A percentile compares a stretch with the other conserved stretches of the same genome.
Evolutionary conservation across 805 yeast genomes (phyloP).

Genomic region (Hanseniaspora lachancei): DNA sequence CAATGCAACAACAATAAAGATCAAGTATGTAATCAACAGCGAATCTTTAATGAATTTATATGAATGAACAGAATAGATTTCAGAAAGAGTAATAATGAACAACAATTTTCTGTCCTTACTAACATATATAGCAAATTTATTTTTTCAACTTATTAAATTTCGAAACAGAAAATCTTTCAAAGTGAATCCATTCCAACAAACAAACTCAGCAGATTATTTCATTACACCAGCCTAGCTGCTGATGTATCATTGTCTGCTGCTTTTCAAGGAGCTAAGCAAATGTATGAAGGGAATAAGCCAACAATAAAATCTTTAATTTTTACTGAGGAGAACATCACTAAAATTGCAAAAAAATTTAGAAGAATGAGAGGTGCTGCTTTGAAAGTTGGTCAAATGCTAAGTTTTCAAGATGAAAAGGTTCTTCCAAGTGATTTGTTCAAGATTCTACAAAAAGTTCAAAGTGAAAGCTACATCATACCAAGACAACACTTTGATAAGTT

Average conservation of each 20-base stretch:
- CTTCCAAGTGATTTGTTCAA: conserved; percentile 76
- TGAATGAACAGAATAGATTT: not conserved
- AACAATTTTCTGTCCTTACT: not conserved
- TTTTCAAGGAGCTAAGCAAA: conserved; percentile 57
- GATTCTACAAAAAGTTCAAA: conserved; percentile 73
- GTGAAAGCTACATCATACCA: conserved; percentile 95
- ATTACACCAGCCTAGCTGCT: conserved; percentile 86
- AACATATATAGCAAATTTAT: not conserved
- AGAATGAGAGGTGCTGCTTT: conserved; percentile 98
- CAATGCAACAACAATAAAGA: not conserved
- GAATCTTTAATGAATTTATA: not conserved
- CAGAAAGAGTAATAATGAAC: not conserved
- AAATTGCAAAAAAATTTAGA: conserved; percentile 75
- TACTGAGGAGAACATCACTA: conserved; percentile 71
- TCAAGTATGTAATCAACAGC: conserved; percentile 7
- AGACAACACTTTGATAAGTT: conserved; percentile 71
- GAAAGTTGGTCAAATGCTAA: conserved; percentile 91
- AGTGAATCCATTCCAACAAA: conserved; percentile 69
- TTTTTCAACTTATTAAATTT: not conserved
- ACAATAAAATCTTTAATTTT: conserved; percentile 48
- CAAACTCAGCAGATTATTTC: conserved; percentile 77
- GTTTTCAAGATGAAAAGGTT: conserved; percentile 81
- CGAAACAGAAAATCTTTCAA: conserved; percentile 14
- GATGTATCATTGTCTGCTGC: conserved; percentile 79
- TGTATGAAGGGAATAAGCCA: conserved; percentile 41